These are phyloP conservation scores for Sporisorium reilianum DNA, from an alignment of 1,284 basidiomycete genomes.

Conservation along the genomic window DNA sequence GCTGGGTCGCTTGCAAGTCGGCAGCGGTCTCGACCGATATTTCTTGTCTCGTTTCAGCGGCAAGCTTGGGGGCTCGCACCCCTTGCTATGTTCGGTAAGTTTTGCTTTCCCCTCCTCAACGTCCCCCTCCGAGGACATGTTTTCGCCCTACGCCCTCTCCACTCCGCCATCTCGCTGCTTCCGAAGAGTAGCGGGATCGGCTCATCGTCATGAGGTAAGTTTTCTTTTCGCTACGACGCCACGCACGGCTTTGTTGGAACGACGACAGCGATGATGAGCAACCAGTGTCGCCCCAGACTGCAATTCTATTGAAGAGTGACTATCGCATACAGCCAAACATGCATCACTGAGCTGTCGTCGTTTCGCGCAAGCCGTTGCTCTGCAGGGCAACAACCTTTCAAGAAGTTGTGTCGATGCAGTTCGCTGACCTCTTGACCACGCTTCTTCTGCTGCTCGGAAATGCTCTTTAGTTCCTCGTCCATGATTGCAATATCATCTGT, in stretches of 20 bases:
- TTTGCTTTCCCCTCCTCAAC: neutral
- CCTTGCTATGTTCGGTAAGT: constrained; percentile 18
- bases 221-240: neutral
- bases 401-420: neutral
- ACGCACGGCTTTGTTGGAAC: constrained; percentile 1
- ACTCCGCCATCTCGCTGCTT: constrained; percentile 15
- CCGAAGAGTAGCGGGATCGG: constrained; percentile 7
- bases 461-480: neutral
- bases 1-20: constrained; percentile 53
- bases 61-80: neutral
- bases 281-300: constrained; percentile 60
- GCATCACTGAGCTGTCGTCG: constrained; percentile 56
- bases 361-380: constrained; percentile 7
- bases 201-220: constrained; percentile 20
- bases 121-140: too few relatives aligned
- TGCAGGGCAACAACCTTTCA: too few relatives aligned
- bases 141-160: neutral
- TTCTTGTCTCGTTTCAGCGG: neutral
- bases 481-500: neutral
- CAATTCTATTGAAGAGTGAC: constrained; percentile 57
- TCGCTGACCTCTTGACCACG: neutral
- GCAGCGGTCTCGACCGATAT: constrained; percentile 55
- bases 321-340: constrained; percentile 59
- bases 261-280: constrained; percentile 52
- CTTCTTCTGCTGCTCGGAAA: neutral